phyloP scores from a whole-genome alignment of 2,329 filamentous ascomycete genomes.

The Cercospora citrullina region DNA sequence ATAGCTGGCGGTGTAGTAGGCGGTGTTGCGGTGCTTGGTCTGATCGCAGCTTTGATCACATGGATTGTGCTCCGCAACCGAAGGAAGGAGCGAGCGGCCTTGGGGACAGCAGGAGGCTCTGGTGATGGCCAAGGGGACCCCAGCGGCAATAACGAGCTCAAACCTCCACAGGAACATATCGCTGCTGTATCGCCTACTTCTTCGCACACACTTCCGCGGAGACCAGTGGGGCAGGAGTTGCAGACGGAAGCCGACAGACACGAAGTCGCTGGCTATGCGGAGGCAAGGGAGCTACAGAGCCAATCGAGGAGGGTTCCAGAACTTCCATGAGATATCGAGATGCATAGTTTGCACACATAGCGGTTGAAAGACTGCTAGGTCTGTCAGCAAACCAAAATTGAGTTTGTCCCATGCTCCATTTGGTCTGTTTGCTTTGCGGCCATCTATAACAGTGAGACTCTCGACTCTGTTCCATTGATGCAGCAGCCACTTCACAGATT shows the following conservation, averaged over 20 bases:
- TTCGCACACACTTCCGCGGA: background rate
- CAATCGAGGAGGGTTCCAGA: constrained; percentile 10
- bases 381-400: background rate
- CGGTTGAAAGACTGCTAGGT: background rate
- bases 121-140: background rate
- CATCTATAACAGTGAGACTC: background rate
- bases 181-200: background rate
- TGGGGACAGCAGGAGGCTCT: background rate
- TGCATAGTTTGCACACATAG: background rate
- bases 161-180: background rate
- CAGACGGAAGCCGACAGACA: background rate
- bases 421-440: background rate
- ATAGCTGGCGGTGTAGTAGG: constrained; percentile 12
- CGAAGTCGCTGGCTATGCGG: constrained; percentile 8
- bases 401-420: background rate
- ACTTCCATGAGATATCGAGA: background rate
- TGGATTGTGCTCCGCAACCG: constrained; percentile 14
- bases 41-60: constrained; percentile 11
- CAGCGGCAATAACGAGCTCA: background rate
- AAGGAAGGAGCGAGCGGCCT: constrained; percentile 7
- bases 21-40: constrained; percentile 11
- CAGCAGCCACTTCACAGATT: background rate
- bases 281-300: constrained; percentile 7
- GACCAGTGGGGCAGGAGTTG: constrained; percentile 1
- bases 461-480: background rate